Evolutionary conservation across 495 filamentous ascomycete species (phyloP), one percentile per base, ranked within the genome.

Genomic region (Aspergillus nanangensis): DNA sequence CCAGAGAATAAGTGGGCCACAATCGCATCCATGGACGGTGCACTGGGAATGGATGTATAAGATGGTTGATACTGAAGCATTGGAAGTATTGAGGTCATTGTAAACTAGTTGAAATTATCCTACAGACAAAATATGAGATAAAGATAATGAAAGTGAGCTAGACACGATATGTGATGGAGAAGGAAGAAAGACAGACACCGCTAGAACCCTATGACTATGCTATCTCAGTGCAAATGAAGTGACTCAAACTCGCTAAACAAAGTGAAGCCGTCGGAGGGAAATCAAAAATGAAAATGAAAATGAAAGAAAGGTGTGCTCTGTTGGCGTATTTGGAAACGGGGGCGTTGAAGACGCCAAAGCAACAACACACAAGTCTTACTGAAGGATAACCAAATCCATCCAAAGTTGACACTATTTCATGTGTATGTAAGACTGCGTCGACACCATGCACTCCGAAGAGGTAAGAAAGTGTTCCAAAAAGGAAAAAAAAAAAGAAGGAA

Each of bases 21-120:
- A n/a, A n/a, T n/a, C n/a, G n/a, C n/a, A n/a, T n/a, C n/a, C 20
- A 9, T 62, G 52, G 45, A 56, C 41, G 31, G 22, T 72, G 19
- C 51, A 39, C 8, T 74, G 71, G 63, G 60, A 71, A 42, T 74
- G 71, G 69, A 63, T 56, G 56, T 72, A 67, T 52, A 74, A 72
- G 58, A 69, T 55, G 55, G 47, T 72, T 55, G 69, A 72, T 48
- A 49, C 48, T 21, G 57, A 69, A 38, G 40, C 56, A 14, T 38
- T 72, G 44, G 56, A 53, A 50, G 52, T 63, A 18, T 69, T 72
- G 69, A 55, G 57, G 23, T 60, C 57, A 51, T 45, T 45, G 45
- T 31, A 34, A 32, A 34, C 32, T 45, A 45, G 32, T n/a, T 13
- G 9, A 35, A 51, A 24, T 15, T 43, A 55, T 34, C 38, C 48